These are phyloP conservation scores for Hypocrella siamensis DNA, from an alignment of 2,329 filamentous ascomycete species.

Conservation along the genomic window DNA sequence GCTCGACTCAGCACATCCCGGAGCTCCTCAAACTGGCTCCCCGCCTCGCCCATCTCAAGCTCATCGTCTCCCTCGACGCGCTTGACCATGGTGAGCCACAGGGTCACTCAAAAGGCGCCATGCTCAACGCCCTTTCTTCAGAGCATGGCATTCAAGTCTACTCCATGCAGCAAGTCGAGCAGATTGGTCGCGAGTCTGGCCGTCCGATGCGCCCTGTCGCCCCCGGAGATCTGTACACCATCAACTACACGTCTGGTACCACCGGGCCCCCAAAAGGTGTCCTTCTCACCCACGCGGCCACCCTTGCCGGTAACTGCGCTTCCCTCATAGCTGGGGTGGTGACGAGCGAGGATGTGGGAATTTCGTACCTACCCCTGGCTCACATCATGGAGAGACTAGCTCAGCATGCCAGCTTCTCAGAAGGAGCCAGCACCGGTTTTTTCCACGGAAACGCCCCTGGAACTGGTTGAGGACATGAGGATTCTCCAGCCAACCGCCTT, in stretches of 20 bases:
- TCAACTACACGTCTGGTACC: constrained; percentile 82
- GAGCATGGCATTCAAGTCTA: constrained; percentile 65
- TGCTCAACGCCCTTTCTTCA: constrained; percentile 61
- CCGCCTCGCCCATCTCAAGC: constrained; percentile 64
- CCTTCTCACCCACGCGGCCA: constrained; percentile 65
- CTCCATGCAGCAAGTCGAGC: constrained; percentile 68
- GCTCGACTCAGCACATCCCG: constrained; percentile 68
- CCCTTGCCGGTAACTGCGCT: constrained; percentile 56
- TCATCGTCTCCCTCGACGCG: constrained; percentile 77
- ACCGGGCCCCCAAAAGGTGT: constrained; percentile 75
- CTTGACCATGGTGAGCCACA: constrained; percentile 64
- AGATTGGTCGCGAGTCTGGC: constrained; percentile 55
- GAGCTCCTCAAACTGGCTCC: constrained; percentile 67
- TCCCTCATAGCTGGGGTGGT: constrained; percentile 40
- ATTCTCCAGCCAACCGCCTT: constrained; percentile 68
- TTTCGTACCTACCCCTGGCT: constrained; percentile 84
- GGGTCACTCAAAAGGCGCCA: constrained; percentile 61
- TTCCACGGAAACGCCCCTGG: constrained; percentile 85
- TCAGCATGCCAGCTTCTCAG: constrained; percentile 60
- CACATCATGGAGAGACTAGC: constrained; percentile 84
- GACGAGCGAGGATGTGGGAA: constrained; percentile 40
- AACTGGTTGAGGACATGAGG: constrained; percentile 84
- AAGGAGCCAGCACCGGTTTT: constrained; percentile 67
- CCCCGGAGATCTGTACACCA: constrained; percentile 67
- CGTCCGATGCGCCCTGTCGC: constrained; percentile 55